Evolutionary conservation across 2,329 filamentous ascomycete species (phyloP), one percentile per base, ranked within the genome.

Genomic region (Thermothelomyces thermophilus): DNA sequence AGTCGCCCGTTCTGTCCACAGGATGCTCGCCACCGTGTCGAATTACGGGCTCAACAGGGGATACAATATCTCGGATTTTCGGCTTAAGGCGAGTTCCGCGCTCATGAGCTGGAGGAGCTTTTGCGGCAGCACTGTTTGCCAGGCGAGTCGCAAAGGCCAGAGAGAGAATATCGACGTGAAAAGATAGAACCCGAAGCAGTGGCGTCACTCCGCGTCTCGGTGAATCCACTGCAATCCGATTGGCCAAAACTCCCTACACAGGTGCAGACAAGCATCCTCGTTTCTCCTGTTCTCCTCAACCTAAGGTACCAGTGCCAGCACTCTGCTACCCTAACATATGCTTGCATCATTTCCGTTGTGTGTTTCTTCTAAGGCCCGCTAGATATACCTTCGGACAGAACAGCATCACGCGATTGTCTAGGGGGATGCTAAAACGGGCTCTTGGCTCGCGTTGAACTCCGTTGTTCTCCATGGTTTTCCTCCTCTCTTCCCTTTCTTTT

Each of bases 1-100:
- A 64, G 66, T 68, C 63, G 65, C 60, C 56, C 59, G 62, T 57
- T 64, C 62, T 51, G 71, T 72, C 75, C 75, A 78, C 52, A 78
- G 60, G 62, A 75, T 53, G 44, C 67, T 66, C 65, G 74, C 75
- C 75, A 79, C 65, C 46, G 57, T 77, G 71, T 56, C 53, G 50
- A 37, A 43, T 53, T 35, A 20, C 36, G 20, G 40, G 30, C 17
- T 33, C 20, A n/a, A 24, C 8, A 30, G 31, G n/a, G 31, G 13
- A 22, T 48, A 7, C 8, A 11, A 10, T 11, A 16, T 14, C 10
- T 30, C 14, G 33, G 11, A 2, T 5, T 3, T 20, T 35, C 10
- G 5, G 26, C 28, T 31, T 5, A 30, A 17, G 4, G 16, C 4
- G 6, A 6, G 7, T 24, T 19, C 14, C 41, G 30, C 13, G 5